Evolutionary conservation across 768 basidiomycete species (phyloP).

Genomic region (Cantharellus cinnabarinus): DNA sequence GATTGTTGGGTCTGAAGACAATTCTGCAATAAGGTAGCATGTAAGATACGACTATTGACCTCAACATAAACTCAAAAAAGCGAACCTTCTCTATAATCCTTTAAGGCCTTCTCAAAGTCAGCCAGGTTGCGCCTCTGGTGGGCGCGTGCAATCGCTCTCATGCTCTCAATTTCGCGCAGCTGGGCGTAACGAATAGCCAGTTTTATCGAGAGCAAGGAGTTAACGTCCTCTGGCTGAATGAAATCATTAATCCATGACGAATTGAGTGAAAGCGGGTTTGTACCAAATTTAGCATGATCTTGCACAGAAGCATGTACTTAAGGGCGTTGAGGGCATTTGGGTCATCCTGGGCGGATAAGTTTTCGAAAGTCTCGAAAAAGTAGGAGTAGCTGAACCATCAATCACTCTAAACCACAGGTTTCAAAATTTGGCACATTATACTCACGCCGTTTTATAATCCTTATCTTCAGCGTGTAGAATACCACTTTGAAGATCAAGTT

Average conservation of each 20-base stretch:
- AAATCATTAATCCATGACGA: neutral
- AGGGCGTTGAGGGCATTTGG: slow-evolving; percentile 58
- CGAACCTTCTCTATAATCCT: slow-evolving; percentile 64
- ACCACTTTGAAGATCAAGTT: slow-evolving; percentile 45
- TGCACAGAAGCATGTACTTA: slow-evolving; percentile 97
- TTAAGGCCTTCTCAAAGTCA: slow-evolving; percentile 71
- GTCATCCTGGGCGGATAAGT: slow-evolving; percentile 57
- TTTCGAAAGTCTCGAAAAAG: slow-evolving; percentile 95
- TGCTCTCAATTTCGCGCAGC: slow-evolving; percentile 76
- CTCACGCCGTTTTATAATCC: slow-evolving; percentile 73
- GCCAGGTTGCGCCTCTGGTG: slow-evolving; percentile 78
- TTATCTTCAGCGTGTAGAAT: slow-evolving; percentile 92
- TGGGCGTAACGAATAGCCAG: slow-evolving; percentile 76
- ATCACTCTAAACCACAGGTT: neutral
- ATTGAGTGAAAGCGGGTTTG: slow-evolving; percentile 14
- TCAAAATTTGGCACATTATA: neutral
- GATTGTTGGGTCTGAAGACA: slow-evolving; percentile 89
- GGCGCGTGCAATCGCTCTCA: slow-evolving; percentile 89
- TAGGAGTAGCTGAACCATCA: slow-evolving; percentile 43
- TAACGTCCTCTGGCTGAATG: slow-evolving; percentile 77
- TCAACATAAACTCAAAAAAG: neutral
- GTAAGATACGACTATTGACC: slow-evolving; percentile 1
- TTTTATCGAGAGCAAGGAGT: slow-evolving; percentile 67
- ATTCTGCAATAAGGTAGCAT: slow-evolving; percentile 29
- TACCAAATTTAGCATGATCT: slow-evolving; percentile 92